Conservation (phyloP, 1,139 yeast species). For the Geotrichum armillariae region DNA sequence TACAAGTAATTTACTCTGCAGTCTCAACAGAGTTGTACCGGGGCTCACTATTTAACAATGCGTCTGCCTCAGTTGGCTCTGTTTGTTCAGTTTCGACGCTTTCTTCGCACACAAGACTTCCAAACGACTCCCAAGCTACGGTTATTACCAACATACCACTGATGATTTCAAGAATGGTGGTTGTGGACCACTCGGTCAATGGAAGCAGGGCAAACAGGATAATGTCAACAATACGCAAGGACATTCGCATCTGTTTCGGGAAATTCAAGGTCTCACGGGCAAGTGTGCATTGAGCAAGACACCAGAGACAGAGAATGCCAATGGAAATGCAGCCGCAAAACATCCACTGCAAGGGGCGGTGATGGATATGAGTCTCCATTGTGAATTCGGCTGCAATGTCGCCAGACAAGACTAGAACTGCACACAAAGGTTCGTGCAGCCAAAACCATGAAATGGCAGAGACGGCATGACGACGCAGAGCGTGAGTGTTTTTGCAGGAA, state of each 20-base stretch:
- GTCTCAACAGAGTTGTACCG: background rate
- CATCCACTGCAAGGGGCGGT: slow-evolving; percentile 16
- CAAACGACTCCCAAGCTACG: slow-evolving; percentile 22
- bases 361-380: slow-evolving; percentile 12
- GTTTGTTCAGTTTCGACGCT: too few species aligned
- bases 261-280: slow-evolving; percentile 8
- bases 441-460: slow-evolving; percentile 53
- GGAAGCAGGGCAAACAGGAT: slow-evolving; percentile 19
- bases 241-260: slow-evolving; percentile 18
- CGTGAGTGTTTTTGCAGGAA: slow-evolving; percentile 50
- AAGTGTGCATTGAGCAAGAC: slow-evolving; percentile 13
- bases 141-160: slow-evolving; percentile 13
- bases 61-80: background rate
- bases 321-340: slow-evolving; percentile 19
- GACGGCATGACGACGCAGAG: slow-evolving; percentile 50
- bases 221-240: slow-evolving; percentile 15
- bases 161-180: slow-evolving; percentile 5
- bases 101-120: slow-evolving; percentile 1
- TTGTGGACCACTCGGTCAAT: slow-evolving; percentile 10
- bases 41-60: background rate
- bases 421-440: slow-evolving; percentile 50
- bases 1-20: background rate
- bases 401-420: slow-evolving; percentile 48
- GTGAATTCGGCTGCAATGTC: slow-evolving; percentile 60
- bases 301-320: slow-evolving; percentile 22